These are phyloP conservation scores for Hanseniaspora meyeri DNA, from an alignment of 805 yeast species.

Conservation along the genomic window DNA sequence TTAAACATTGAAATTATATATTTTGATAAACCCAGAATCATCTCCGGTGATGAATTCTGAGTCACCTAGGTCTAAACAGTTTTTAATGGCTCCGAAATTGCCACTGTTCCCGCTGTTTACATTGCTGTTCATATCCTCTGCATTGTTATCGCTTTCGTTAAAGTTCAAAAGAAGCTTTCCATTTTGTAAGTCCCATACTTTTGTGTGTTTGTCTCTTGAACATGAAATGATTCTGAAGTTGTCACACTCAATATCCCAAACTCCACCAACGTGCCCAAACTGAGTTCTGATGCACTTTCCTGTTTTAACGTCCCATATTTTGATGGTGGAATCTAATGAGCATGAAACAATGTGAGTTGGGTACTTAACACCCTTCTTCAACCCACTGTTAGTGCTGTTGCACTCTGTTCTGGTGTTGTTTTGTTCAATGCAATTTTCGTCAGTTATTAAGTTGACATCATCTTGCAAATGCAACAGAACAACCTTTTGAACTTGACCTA, in stretches of 20 bases:
- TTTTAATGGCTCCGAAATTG: conserved; percentile 23
- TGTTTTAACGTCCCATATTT: conserved; percentile 77
- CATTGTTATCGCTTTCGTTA: conserved; percentile 51
- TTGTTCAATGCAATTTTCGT: conserved; percentile 19
- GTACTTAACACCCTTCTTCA: conserved; percentile 28
- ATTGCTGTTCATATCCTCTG: conserved; percentile 17
- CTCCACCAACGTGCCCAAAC: conserved; percentile 97
- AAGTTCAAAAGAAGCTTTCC: conserved; percentile 92
- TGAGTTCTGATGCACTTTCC: conserved; percentile 87
- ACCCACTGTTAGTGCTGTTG: conserved; percentile 17
- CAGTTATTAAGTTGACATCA: conserved; percentile 38
- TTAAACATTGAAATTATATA: conserved; percentile 59
- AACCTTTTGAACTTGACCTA: conserved; percentile 88
- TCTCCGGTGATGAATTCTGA: conserved; percentile 82
- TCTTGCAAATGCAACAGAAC: conserved; percentile 72
- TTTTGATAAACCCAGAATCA: conserved; percentile 75
- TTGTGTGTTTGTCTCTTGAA: conserved; percentile 81
- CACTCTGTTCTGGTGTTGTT: conserved; percentile 15
- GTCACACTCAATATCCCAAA: conserved; percentile 94
- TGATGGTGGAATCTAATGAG: conserved; percentile 83
- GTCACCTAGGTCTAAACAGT: conserved; percentile 75
- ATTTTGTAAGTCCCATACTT: conserved; percentile 91
- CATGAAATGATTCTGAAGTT: conserved; percentile 90
- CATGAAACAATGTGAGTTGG: conserved; percentile 82
- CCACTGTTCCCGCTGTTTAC: neutral